Base-by-base conservation (phyloP, 2,329 filamentous ascomycete species). In the Fusarium tupiense region DNA sequence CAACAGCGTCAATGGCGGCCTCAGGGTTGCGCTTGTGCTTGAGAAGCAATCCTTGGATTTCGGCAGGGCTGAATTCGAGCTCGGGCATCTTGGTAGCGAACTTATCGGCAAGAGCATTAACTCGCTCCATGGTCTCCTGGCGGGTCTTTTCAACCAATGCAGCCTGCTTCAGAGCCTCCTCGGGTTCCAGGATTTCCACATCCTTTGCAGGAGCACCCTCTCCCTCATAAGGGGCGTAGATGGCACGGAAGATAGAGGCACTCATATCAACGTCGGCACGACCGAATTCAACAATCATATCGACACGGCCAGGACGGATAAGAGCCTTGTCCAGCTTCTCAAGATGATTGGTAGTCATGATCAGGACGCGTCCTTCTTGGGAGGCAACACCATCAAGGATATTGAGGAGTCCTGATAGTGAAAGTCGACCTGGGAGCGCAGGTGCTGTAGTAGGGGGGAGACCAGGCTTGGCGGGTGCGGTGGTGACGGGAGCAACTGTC, bases 371-470 rank as follows among this genome's bases (percentile, higher is more conserved):
- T 12, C 89, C 89, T 77, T 91, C 90, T 71, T 91, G 88, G 14
- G 89, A 90, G 24, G 89, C 89, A 12, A 91, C 89, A 44, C 94
- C 93, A 75, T 97, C 93, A 46, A 96, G 91, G 53, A 93, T 92
- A 81, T 96, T 96, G 54, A 96, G 89, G 5, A 96, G 85, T 1
- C 93, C 93, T 0, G 93, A 94, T 5, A 96, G 87, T 1, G 92
- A 94, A 50, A 96, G 82, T 8, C 86, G 82, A 5, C 78, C 78
- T 11, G 67, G 63, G 5, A 75, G 52, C 9, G 64, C 40, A 22
- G 75, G 35, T 8, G 47, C 26, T 14, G 72, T 20, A 24, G 22
- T 35, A n/a, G 56, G 46, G 4, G 67, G 37, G 19, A 64, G 62
- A 26, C 67, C 67, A 19, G 70, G 37, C 40, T 72, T 67, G 22